Evolutionary conservation across 2,329 filamentous ascomycete species (phyloP).

Genomic region (Phyllosticta citriasiana): DNA sequence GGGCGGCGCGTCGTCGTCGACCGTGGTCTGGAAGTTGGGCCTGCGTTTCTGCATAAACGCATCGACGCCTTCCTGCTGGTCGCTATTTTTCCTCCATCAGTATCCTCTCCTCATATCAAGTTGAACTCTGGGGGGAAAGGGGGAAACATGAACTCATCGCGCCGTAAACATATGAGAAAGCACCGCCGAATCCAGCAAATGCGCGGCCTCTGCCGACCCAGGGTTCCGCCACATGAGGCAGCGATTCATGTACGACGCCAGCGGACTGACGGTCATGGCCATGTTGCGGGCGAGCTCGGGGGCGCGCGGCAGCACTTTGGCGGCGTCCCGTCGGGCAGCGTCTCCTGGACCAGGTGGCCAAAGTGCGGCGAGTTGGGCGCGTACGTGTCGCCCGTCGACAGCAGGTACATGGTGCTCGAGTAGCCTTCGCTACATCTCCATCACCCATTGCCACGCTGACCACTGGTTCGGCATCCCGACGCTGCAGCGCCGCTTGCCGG

Average conservation of each 20-base stretch:
- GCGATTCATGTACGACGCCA: conserved; percentile 10
- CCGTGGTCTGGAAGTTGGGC: conserved; percentile 9
- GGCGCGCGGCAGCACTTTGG: conserved; percentile 1
- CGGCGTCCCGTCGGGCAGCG: not conserved
- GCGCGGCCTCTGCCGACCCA: conserved; percentile 8
- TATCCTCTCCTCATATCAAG: not conserved
- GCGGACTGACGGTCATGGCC: not conserved
- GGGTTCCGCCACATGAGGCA: conserved; percentile 11
- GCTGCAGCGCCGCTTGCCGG: conserved; percentile 23
- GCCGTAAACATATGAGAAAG: conserved; percentile 7
- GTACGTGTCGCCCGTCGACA: conserved; percentile 11
- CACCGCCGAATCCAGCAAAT: conserved; percentile 10
- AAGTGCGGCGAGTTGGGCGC: conserved; percentile 9
- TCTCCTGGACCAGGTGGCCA: conserved; percentile 10
- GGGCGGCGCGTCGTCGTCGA: conserved; percentile 11
- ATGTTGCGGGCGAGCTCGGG: conserved; percentile 5
- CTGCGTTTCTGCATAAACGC: conserved; percentile 12
- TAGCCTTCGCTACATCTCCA: conserved; percentile 27
- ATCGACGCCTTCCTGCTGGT: conserved; percentile 5
- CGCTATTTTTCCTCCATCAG: not conserved
- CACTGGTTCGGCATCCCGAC: conserved; percentile 29
- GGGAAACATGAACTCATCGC: not conserved
- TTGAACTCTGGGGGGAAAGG: too few species aligned
- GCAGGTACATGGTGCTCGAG: conserved; percentile 10
- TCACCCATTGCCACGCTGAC: conserved; percentile 35